A percentile compares a stretch with the other conserved stretches of the same genome.
Conservation (phyloP, 352 stramenopile genomes). For the Globisporangium apiculatum region DNA sequence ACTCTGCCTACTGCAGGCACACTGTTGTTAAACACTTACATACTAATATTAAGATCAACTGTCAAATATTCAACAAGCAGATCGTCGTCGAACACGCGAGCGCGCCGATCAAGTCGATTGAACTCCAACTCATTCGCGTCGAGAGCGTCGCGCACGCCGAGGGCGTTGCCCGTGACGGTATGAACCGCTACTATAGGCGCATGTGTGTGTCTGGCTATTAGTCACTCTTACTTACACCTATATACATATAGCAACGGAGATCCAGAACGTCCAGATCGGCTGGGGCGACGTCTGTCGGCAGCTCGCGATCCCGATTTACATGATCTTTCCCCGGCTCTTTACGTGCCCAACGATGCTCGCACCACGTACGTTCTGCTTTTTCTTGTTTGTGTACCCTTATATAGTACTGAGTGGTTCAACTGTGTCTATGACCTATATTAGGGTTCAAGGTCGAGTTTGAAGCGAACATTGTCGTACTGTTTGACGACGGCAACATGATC, state of each 20-base stretch:
- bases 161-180: slow-evolving; percentile 75
- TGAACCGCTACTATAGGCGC: not conserved
- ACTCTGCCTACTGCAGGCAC: not conserved
- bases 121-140: slow-evolving; percentile 88
- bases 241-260: slow-evolving; percentile 75
- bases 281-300: slow-evolving; percentile 86
- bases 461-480: slow-evolving; percentile 90
- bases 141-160: slow-evolving; percentile 81
- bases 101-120: slow-evolving; percentile 78
- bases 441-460: slow-evolving; percentile 91
- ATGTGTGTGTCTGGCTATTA: no score
- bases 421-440: slow-evolving; percentile 6
- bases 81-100: slow-evolving; percentile 74
- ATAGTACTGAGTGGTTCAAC: no score
- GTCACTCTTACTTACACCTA: no score
- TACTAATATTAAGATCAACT: not conserved
- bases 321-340: slow-evolving; percentile 91
- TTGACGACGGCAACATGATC: slow-evolving; percentile 89
- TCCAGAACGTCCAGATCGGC: slow-evolving; percentile 92
- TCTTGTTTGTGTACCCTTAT: not conserved
- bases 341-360: slow-evolving; percentile 89
- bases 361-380: slow-evolving; percentile 25
- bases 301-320: slow-evolving; percentile 91
- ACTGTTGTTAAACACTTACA: no score
- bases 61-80: slow-evolving; percentile 13